Evolutionary conservation across 495 filamentous ascomycete species (phyloP).

Genomic region (Hyaloscypha hepaticicola): DNA sequence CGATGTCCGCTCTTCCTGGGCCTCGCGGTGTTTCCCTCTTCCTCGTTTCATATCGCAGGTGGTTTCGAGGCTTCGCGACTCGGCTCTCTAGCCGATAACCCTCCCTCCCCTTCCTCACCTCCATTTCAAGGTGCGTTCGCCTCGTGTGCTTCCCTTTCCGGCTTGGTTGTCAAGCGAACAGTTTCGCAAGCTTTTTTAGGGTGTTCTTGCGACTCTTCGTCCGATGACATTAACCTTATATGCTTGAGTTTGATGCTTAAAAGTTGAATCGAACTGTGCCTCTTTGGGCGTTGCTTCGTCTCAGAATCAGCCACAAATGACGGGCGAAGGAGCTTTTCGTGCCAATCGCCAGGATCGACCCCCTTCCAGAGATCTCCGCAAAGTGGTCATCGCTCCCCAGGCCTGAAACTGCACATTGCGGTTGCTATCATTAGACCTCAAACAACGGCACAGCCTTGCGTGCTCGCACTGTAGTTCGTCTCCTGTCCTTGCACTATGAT

Average conservation of each 20-base stretch:
- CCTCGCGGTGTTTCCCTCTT: not conserved
- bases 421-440: constrained; percentile 8
- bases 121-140: not conserved
- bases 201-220: not conserved
- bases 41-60: not conserved
- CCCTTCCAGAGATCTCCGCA: not conserved
- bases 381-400: not conserved
- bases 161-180: not conserved
- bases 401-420: not conserved
- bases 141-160: not conserved
- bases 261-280: constrained; percentile 7
- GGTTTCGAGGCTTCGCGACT: not conserved
- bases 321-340: not conserved
- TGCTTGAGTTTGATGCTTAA: not conserved
- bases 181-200: not conserved
- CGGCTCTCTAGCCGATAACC: not conserved
- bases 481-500: not conserved
- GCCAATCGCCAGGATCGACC: not conserved
- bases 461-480: not conserved
- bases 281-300: not conserved
- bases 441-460: constrained; percentile 1
- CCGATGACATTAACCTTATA: constrained; percentile 6
- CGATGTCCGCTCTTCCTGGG: not conserved
- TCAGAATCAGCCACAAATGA: not conserved
- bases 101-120: not conserved